Evolutionary conservation across 2,329 filamentous ascomycete genomes (phyloP), one percentile per base, ranked within the genome.

Genomic region (Cadophora luteo-olivacea): DNA sequence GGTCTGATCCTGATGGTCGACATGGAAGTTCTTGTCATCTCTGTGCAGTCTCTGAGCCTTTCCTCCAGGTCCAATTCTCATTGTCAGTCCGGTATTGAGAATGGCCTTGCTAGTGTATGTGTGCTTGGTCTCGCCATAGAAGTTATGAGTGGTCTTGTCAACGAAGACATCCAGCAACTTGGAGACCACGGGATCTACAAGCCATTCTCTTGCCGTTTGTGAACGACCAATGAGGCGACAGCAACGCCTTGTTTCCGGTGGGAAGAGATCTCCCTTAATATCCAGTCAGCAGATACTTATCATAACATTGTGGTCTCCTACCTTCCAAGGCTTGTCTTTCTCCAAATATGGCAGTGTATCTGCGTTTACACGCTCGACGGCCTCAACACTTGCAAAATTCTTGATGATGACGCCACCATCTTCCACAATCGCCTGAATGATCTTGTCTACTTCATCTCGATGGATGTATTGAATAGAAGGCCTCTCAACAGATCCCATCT

Each of bases 131-230:
- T 72, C 70, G 8, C 73, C 75, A 64, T 77, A 77, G 51, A 68
- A 77, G 61, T 76, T 76, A 29, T 71, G 66, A 0, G 75, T 77
- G 6, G 75, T 76, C 58, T 76, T 77, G 25, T 74, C 73, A 2
- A 77, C 66, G 41, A 76, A 77, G 2, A 68, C 58, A 12, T 60
- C 48, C 6, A 73, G 73, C 1, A 77, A 49, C n/a, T 68, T 67
- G 22, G 64, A 54, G 19, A 75, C 41, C 9, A 72, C 57, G 12
- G 69, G 69, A 58, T 75, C 65, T 3, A 70, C 61, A 16, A 75
- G 64, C 71, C 72, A 74, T 32, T 75, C 68, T 51, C 73, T 57
- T 25, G 63, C 67, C 1, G 72, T 74, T n/a, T 61, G 45, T 14
- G 66, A 69, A 25, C 73, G 71, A 49, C 60, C 61, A 5, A 71